Evolutionary conservation across 108 stramenopile species (phyloP), one percentile per base, ranked within the genome.

Genomic region (Nitzschia sp.): DNA sequence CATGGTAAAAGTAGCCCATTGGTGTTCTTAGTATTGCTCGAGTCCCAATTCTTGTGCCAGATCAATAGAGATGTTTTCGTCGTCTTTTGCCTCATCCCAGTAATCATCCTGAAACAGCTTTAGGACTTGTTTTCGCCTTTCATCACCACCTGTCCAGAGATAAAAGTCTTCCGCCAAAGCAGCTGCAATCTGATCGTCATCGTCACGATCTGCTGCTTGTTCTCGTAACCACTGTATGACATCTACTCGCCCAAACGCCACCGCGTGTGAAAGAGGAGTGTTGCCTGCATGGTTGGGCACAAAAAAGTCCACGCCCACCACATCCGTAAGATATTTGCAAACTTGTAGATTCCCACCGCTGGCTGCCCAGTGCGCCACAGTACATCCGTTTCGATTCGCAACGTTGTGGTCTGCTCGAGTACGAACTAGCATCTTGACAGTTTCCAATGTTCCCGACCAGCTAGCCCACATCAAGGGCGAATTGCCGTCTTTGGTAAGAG

Each of bases 401-500:
- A 78, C 55, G 23, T 59, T 56, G 19, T 79, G 29, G 61, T 90
- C 79, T 0, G 92, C 89, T 26, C 92, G 69, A 74, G 83, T 71
- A 13, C 84, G 63, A 5, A 90, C 71, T 51, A 93, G 58, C 8
- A 93, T 60, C 71, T 90, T 90, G 18, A 89, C 88, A 23, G 85
- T 76, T 34, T 89, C 89, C 32, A 89, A 59, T 4, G 83, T 87
- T 19, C 83, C 82, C 45, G 89, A 88, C 92, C 92, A 93, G 1
- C 85, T 76, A n/a, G 81, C 82, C 92, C 92, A 93, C 92, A 93
- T 93, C 45, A 93, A 70, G 1, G 87, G 79, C 2, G 89, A 83
- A 70, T 93, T 93, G 5, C 92, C 89, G 78, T 93, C 92, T 55
- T 83, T 82, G 24, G 92, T 93, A 36, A 71, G 67, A 29, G 71